Evolutionary conservation across 176 grass and related monocot species (phyloP).

Genomic region (Phoenix dactylifera): DNA sequence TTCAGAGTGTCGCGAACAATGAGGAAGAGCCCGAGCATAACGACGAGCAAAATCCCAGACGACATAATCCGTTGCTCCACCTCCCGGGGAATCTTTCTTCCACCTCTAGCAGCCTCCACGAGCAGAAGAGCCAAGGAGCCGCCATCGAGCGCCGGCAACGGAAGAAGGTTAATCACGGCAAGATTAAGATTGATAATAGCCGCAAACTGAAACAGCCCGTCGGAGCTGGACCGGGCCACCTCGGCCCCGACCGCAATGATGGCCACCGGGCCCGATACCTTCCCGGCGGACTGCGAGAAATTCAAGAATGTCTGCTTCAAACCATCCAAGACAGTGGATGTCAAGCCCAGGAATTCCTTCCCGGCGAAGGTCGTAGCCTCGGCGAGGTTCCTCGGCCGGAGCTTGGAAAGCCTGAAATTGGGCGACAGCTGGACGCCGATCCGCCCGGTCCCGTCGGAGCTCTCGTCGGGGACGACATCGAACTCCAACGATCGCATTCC

Average conservation of each 20-base stretch:
- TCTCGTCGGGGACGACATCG: constrained; percentile 62
- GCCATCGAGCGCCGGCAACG: constrained; percentile 62
- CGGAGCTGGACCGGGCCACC: constrained; percentile 59
- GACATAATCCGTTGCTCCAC: constrained; percentile 91
- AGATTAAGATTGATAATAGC: constrained; percentile 87
- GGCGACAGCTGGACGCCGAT: constrained; percentile 88
- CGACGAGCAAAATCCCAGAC: constrained; percentile 78
- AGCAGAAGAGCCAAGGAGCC: constrained; percentile 71
- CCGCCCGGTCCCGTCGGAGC: constrained; percentile 48
- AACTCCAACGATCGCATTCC: constrained; percentile 27
- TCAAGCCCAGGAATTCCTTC: constrained; percentile 52
- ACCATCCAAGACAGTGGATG: constrained; percentile 53
- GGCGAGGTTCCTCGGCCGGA: constrained; percentile 36
- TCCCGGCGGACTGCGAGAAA: constrained; percentile 72
- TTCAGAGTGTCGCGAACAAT: constrained; percentile 94
- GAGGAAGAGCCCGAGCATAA: constrained; percentile 83
- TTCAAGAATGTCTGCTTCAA: constrained; percentile 81
- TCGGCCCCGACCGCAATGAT: constrained; percentile 87
- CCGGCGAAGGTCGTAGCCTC: constrained; percentile 48
- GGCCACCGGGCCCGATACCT: constrained; percentile 76
- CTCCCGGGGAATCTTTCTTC: constrained; percentile 77
- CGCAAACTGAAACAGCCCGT: constrained; percentile 84
- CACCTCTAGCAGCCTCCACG: constrained; percentile 80
- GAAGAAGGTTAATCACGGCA: constrained; percentile 76
- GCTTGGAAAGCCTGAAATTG: constrained; percentile 41